A percentile compares a stretch with the other conserved stretches of the same genome.
These are phyloP conservation scores for Leptographium lundbergii DNA, from an alignment of 2,329 filamentous ascomycete genomes.

Conservation along the genomic window DNA sequence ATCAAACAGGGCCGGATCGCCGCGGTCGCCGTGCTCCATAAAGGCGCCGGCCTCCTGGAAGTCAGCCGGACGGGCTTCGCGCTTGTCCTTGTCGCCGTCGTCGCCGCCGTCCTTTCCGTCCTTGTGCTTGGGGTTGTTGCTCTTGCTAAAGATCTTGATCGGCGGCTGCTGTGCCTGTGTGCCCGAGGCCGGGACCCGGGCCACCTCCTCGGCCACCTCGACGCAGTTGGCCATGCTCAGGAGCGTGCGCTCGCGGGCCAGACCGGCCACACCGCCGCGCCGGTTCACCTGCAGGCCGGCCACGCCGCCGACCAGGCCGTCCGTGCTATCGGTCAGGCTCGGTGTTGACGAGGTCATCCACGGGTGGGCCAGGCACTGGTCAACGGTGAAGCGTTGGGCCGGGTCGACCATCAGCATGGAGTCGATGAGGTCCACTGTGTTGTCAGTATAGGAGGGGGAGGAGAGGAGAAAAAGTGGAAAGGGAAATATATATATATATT, in stretches of 20 bases:
- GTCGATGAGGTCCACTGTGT: slow-evolving; percentile 73
- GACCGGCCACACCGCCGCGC: slow-evolving; percentile 67
- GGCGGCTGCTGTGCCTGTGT: slow-evolving; percentile 17
- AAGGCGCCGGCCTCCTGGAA: slow-evolving; percentile 63
- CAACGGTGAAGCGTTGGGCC: slow-evolving; percentile 71
- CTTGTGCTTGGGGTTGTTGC: slow-evolving; percentile 26
- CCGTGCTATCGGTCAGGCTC: slow-evolving; percentile 71
- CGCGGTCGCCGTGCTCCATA: slow-evolving; percentile 71
- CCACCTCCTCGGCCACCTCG: slow-evolving; percentile 30
- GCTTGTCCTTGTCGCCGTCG: slow-evolving; percentile 21
- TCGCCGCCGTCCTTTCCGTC: slow-evolving; percentile 17
- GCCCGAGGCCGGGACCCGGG: slow-evolving; percentile 35
- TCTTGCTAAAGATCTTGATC: slow-evolving; percentile 67
- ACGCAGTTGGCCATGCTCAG: slow-evolving; percentile 73
- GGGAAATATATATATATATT: not conserved
- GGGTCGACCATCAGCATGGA: slow-evolving; percentile 85
- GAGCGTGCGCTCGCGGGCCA: slow-evolving; percentile 71
- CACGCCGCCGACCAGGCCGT: slow-evolving; percentile 81
- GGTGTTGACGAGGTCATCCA: slow-evolving; percentile 60
- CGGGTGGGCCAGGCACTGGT: slow-evolving; percentile 81
- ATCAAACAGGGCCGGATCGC: slow-evolving; percentile 66
- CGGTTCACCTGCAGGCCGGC: slow-evolving; percentile 71
- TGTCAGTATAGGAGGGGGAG: slow-evolving; percentile 8
- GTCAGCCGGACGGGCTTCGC: slow-evolving; percentile 55
- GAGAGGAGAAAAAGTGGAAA: not conserved